Conservation (phyloP, 768 basidiomycete species). For the Calvatia gigantea region DNA sequence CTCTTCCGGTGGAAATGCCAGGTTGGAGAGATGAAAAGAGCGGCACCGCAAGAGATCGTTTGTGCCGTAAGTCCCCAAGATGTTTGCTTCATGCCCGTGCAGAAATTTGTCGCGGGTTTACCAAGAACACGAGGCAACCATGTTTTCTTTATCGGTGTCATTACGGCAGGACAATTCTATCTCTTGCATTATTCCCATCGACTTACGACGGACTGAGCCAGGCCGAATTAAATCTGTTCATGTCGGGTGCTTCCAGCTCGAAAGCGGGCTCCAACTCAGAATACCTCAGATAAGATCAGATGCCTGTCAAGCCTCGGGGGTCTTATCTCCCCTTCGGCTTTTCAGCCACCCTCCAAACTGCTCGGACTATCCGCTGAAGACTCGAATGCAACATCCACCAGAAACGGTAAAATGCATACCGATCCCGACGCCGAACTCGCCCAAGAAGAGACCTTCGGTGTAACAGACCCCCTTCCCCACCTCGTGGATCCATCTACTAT, state of each 20-base stretch:
- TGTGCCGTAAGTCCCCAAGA: too few relatives aligned
- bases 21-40: too few relatives aligned
- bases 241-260: too few relatives aligned
- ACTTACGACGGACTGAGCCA: too few relatives aligned
- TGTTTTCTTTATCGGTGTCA: too few relatives aligned
- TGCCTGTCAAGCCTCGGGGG: not conserved
- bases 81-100: too few relatives aligned
- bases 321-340: not conserved
- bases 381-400: slow-evolving; percentile 11
- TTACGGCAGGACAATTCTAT: too few relatives aligned
- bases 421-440: slow-evolving; percentile 28
- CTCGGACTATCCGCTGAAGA: not conserved
- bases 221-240: too few relatives aligned
- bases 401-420: not conserved
- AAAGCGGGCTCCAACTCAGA: too few relatives aligned
- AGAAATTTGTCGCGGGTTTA: not conserved
- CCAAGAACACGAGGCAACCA: not conserved
- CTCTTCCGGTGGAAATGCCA: too few relatives aligned
- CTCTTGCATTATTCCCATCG: not conserved
- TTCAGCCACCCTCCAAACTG: not conserved
- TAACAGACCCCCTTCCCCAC: slow-evolving; percentile 59
- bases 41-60: too few relatives aligned
- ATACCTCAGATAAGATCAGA: too few relatives aligned
- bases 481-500: slow-evolving; percentile 32
- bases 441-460: slow-evolving; percentile 52